Evolutionary conservation across 2,329 filamentous ascomycete genomes (phyloP).

Genomic region (Aspergillus pseudotamarii): DNA sequence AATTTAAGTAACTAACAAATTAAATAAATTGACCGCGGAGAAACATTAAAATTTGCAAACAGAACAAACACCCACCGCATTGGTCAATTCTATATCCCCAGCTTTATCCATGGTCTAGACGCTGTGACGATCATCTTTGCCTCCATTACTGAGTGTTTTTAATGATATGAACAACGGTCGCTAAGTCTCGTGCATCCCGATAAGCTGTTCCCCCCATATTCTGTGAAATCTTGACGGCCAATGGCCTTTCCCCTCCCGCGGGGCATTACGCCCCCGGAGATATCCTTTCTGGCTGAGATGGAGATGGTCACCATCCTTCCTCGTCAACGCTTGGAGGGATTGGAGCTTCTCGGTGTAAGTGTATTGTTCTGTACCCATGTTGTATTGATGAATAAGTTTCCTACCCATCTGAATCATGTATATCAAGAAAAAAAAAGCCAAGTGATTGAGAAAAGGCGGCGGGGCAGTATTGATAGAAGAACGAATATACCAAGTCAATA

Average conservation of each 20-base stretch:
- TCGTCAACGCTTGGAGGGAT: slow-evolving; percentile 82
- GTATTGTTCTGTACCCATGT: neutral
- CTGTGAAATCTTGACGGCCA: slow-evolving; percentile 14
- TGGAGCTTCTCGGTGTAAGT: slow-evolving; percentile 83
- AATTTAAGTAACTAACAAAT: neutral
- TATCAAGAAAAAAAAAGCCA: neutral
- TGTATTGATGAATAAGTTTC: neutral
- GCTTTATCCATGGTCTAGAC: neutral
- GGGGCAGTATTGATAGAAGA: neutral
- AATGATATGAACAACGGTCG: neutral
- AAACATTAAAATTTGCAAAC: slow-evolving; percentile 31
- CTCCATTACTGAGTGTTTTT: slow-evolving; percentile 1
- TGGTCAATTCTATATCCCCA: slow-evolving; percentile 11
- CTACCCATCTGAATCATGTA: neutral
- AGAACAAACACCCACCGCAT: slow-evolving; percentile 31
- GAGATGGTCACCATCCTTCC: slow-evolving; percentile 92
- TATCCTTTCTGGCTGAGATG: slow-evolving; percentile 96
- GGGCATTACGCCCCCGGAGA: slow-evolving; percentile 80
- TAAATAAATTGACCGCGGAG: neutral
- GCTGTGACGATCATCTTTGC: neutral
- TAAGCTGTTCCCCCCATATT: slow-evolving; percentile 10
- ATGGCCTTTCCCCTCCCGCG: slow-evolving; percentile 66
- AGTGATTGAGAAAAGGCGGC: no score
- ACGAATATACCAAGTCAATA: neutral
- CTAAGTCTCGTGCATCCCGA: neutral